A percentile compares a stretch with the other conserved stretches of the same genome.
Evolutionary conservation across 1,284 basidiomycete species (phyloP).

Genomic region (Boletus semigastroideus): DNA sequence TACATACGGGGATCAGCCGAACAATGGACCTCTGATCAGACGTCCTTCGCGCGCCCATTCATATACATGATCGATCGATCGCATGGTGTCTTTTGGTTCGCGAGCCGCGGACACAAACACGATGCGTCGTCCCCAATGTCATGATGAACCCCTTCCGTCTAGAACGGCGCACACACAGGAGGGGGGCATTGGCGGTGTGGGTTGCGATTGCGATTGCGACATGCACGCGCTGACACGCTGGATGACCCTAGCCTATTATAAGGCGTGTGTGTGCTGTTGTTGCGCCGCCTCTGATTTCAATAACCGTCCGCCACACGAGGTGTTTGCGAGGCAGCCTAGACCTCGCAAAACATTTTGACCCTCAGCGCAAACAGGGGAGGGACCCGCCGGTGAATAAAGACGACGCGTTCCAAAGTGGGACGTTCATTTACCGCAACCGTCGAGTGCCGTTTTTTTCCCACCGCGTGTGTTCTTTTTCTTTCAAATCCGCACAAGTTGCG

Average conservation of each 20-base stretch:
- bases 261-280: no score
- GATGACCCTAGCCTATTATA: no score
- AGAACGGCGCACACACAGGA: constrained; percentile 4
- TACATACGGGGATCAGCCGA: background rate
- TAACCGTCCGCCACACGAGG: constrained; percentile 18
- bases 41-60: background rate
- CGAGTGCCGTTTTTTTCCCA: background rate
- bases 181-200: background rate
- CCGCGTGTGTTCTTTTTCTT: constrained; percentile 10
- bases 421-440: background rate
- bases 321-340: constrained; percentile 20
- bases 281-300: constrained; percentile 1
- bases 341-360: background rate
- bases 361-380: background rate
- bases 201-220: background rate
- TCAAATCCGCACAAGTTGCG: constrained; percentile 12
- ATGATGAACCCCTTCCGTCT: constrained; percentile 3
- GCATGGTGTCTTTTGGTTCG: background rate
- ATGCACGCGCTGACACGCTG: no score
- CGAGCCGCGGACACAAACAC: background rate
- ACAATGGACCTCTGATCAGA: background rate
- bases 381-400: background rate
- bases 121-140: no score
- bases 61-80: constrained; percentile 3
- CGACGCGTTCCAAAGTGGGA: background rate